Conservation (phyloP, 116 monocot species). For the Trichopus zeylanicus region DNA sequence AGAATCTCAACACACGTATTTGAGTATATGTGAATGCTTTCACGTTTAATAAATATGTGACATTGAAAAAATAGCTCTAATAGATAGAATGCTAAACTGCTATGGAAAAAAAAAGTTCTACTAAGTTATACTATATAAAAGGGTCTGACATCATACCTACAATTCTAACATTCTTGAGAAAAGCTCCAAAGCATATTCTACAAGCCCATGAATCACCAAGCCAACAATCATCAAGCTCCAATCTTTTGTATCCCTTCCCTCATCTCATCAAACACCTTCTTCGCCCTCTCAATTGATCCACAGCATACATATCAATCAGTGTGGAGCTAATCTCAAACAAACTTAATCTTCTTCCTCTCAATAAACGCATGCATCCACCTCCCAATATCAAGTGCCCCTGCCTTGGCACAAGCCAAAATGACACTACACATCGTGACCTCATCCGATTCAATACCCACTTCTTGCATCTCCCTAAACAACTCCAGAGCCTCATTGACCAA, state of each 20-base stretch:
- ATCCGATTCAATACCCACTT: conserved; percentile 45
- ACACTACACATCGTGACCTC: conserved; percentile 93
- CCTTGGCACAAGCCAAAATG: conserved; percentile 75
- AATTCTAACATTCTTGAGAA: conserved; percentile 57
- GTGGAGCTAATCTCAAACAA: conserved; percentile 69
- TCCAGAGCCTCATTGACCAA: conserved; percentile 71
- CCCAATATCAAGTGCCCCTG: conserved; percentile 76
- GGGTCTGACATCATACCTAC: conserved; percentile 28
- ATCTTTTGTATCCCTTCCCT: conserved; percentile 57
- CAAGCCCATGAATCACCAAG: conserved; percentile 71
- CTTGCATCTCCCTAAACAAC: conserved; percentile 72
- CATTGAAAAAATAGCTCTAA: no score
- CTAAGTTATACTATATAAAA: neutral
- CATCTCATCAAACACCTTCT: conserved; percentile 68
- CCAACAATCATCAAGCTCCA: conserved; percentile 92
- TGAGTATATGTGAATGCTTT: no score
- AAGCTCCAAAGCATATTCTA: conserved; percentile 61
- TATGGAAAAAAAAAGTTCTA: no score
- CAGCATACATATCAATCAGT: conserved; percentile 85
- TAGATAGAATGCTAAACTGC: no score
- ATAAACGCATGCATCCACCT: conserved; percentile 79
- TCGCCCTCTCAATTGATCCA: conserved; percentile 57
- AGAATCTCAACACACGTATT: no score
- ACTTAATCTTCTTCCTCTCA: conserved; percentile 50
- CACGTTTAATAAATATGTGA: no score